Conservation (phyloP, 805 yeast genomes). For the Hanseniaspora nectarophila region DNA sequence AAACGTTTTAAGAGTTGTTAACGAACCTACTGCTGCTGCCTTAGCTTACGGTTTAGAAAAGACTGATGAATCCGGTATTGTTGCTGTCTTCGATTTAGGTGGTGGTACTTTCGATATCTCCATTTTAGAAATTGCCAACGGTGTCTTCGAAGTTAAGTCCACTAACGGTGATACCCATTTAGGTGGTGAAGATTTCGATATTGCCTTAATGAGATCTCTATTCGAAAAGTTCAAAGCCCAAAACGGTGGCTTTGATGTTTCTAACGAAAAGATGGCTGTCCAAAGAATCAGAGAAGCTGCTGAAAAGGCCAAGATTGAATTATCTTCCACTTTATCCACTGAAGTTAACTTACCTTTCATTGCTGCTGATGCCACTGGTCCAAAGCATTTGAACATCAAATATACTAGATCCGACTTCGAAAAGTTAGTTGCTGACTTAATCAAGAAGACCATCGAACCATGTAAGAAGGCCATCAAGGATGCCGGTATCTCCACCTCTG, state of each 20-base stretch:
- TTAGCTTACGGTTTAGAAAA: slow-evolving; percentile 89
- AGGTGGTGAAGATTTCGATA: slow-evolving; percentile 85
- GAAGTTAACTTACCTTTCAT: slow-evolving; percentile 67
- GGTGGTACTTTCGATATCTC: slow-evolving; percentile 98
- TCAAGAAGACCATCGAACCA: slow-evolving; percentile 62
- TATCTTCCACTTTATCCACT: slow-evolving; percentile 57
- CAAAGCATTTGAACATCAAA: slow-evolving; percentile 54
- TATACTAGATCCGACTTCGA: slow-evolving; percentile 66
- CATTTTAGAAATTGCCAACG: slow-evolving; percentile 89
- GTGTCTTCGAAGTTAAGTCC: slow-evolving; percentile 95
- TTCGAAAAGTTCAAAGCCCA: slow-evolving; percentile 60
- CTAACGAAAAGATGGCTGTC: slow-evolving; percentile 50
- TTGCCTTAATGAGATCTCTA: slow-evolving; percentile 71
- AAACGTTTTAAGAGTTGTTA: slow-evolving; percentile 66
- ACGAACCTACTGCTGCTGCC: slow-evolving; percentile 87
- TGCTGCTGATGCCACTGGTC: slow-evolving; percentile 67
- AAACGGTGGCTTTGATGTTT: slow-evolving; percentile 51
- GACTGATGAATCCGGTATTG: slow-evolving; percentile 53
- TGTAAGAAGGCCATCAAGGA: slow-evolving; percentile 68
- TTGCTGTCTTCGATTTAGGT: slow-evolving; percentile 95
- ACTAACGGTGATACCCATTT: slow-evolving; percentile 87
- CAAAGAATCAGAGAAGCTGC: slow-evolving; percentile 80
- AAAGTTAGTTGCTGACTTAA: slow-evolving; percentile 52
- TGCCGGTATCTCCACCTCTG: slow-evolving; percentile 54
- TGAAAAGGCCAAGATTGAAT: slow-evolving; percentile 67